Percentiles rank a stretch among this genome's conserved stretches.
These are phyloP conservation scores for Pythium vanterpoolii DNA, from an alignment of 352 stramenopile genomes.

Conservation along the genomic window DNA sequence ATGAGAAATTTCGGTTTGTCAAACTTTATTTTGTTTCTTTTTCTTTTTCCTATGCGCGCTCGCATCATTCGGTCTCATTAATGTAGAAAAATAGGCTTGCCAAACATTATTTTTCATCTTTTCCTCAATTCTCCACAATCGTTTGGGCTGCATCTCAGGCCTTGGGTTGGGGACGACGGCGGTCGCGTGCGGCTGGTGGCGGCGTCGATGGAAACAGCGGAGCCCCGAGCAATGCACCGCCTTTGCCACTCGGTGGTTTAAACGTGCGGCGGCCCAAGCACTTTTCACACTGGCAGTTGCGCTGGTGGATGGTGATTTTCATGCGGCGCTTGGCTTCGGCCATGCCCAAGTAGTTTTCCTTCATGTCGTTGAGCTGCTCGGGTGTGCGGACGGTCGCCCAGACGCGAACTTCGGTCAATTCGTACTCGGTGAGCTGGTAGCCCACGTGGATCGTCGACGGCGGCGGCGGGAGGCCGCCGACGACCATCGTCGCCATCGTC, in stretches of 20 bases:
- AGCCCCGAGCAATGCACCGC: constrained; percentile 4
- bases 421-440: constrained; percentile 42
- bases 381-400: constrained; percentile 69
- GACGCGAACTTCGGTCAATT: constrained; percentile 76
- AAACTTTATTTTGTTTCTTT: constrained; percentile 1
- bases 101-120: neutral
- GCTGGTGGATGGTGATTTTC: constrained; percentile 83
- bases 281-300: constrained; percentile 80
- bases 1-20: constrained; percentile 25
- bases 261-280: constrained; percentile 51
- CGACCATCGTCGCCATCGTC: neutral
- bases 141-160: neutral
- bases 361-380: constrained; percentile 80
- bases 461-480: constrained; percentile 18
- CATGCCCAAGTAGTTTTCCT: constrained; percentile 84
- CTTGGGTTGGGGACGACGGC: constrained; percentile 33
- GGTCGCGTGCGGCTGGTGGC: constrained; percentile 31
- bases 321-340: constrained; percentile 79
- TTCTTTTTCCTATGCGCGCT: neutral
- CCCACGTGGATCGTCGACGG: constrained; percentile 51
- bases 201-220: constrained; percentile 44
- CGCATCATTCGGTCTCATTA: too few species aligned
- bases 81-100: neutral
- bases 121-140: neutral
- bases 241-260: constrained; percentile 19